Conservation (phyloP, 495 filamentous ascomycete species). For the Podospora pseudocomata region DNA sequence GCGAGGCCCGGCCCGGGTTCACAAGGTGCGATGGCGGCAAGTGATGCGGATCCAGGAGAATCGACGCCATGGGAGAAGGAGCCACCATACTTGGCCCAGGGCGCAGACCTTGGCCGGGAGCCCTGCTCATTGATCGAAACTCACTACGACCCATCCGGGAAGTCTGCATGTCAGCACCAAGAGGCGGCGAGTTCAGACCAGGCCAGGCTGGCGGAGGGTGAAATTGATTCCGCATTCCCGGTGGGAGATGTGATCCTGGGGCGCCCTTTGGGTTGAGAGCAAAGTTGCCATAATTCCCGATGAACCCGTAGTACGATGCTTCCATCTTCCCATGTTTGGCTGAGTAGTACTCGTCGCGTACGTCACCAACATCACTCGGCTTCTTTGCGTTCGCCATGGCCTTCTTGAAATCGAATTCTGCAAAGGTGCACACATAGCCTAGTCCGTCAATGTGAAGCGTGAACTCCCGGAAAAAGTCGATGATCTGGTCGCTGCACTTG, state of each 20-base stretch:
- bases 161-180: conserved; percentile 52
- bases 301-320: conserved; percentile 86
- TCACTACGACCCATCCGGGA: conserved; percentile 47
- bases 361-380: conserved; percentile 46
- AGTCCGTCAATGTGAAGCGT: conserved; percentile 95
- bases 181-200: conserved; percentile 60
- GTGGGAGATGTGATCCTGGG: conserved; percentile 45
- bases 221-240: conserved; percentile 57
- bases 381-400: conserved; percentile 54
- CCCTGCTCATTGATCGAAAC: conserved; percentile 25
- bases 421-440: conserved; percentile 93
- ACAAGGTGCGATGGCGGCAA: conserved; percentile 54
- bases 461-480: conserved; percentile 97
- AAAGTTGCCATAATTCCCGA: conserved; percentile 88
- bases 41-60: conserved; percentile 82
- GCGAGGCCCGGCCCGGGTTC: neutral
- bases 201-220: conserved; percentile 79
- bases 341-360: conserved; percentile 87
- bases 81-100: conserved; percentile 35
- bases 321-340: conserved; percentile 97
- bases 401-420: conserved; percentile 96
- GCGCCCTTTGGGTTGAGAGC: conserved; percentile 59
- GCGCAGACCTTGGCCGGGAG: conserved; percentile 22
- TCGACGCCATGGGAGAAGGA: conserved; percentile 62
- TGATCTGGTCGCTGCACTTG: conserved; percentile 84